A percentile compares a stretch with the other conserved stretches of the same genome.
Conservation (phyloP, 495 filamentous ascomycete genomes). For the Xylaria grammica region DNA sequence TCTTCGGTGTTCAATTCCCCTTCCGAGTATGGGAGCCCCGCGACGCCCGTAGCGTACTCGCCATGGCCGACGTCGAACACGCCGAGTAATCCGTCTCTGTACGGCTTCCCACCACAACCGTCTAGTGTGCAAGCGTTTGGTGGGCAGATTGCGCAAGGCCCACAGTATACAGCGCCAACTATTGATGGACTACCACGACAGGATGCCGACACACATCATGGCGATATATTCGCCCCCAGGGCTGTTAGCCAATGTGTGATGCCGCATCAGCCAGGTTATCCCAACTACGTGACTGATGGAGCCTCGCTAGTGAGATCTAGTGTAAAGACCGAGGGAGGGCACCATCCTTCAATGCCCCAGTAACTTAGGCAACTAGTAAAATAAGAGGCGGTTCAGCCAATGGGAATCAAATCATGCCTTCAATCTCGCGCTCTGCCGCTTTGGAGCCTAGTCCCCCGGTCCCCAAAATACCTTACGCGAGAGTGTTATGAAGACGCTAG, state of each 20-base stretch:
- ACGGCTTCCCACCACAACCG: slow-evolving; percentile 37
- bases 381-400: neutral
- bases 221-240: slow-evolving; percentile 29
- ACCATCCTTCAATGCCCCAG: neutral
- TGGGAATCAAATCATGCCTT: neutral
- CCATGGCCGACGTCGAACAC: slow-evolving; percentile 37
- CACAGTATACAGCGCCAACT: slow-evolving; percentile 30
- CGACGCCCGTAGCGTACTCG: slow-evolving; percentile 38
- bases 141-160: slow-evolving; percentile 25
- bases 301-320: slow-evolving; percentile 16
- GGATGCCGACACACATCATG: slow-evolving; percentile 29
- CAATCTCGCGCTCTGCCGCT: neutral
- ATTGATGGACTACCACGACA: slow-evolving; percentile 39
- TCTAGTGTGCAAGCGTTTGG: slow-evolving; percentile 14
- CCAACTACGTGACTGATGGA: slow-evolving; percentile 28
- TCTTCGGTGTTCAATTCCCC: slow-evolving; percentile 41
- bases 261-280: slow-evolving; percentile 19
- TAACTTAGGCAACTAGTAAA: neutral
- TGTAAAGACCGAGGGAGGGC: slow-evolving; percentile 21
- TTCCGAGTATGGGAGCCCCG: slow-evolving; percentile 40
- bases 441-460: neutral
- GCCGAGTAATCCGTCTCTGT: slow-evolving; percentile 35
- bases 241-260: slow-evolving; percentile 17
- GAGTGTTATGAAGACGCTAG: neutral
- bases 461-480: neutral